A percentile compares a stretch with the other conserved stretches of the same genome.
Conservation (phyloP, 2,329 filamentous ascomycete species). For the Thielaviopsis musarum region DNA sequence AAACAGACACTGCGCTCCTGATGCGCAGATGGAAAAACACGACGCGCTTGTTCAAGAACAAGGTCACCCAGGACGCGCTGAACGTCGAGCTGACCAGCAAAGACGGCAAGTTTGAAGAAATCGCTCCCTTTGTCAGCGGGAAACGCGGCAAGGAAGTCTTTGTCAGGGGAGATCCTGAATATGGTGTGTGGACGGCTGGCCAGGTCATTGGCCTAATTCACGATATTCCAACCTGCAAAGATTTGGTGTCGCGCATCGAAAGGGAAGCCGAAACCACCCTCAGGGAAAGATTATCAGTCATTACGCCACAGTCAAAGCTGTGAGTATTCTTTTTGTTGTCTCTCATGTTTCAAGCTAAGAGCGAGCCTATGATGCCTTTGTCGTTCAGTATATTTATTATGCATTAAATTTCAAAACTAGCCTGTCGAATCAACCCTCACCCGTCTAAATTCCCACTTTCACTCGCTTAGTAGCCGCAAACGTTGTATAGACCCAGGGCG, state of each 20-base stretch:
- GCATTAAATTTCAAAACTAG: not conserved
- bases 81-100: slow-evolving; percentile 70
- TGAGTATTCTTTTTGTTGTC: slow-evolving; percentile 19
- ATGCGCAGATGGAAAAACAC: slow-evolving; percentile 90
- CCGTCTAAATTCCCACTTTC: not conserved
- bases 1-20: slow-evolving; percentile 82
- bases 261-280: slow-evolving; percentile 55
- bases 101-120: slow-evolving; percentile 76
- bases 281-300: slow-evolving; percentile 38
- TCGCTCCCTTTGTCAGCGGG: slow-evolving; percentile 75
- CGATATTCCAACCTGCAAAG: slow-evolving; percentile 62
- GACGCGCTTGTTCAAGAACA: slow-evolving; percentile 73
- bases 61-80: slow-evolving; percentile 63
- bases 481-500: slow-evolving; percentile 42
- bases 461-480: slow-evolving; percentile 28
- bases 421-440: not conserved
- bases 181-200: slow-evolving; percentile 90
- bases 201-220: slow-evolving; percentile 85
- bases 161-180: slow-evolving; percentile 76
- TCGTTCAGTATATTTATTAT: not conserved
- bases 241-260: slow-evolving; percentile 55
- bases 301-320: slow-evolving; percentile 41
- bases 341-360: too few species aligned
- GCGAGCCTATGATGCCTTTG: too few species aligned
- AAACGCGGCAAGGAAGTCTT: slow-evolving; percentile 86